A percentile compares a stretch with the other conserved stretches of the same genome.
These are phyloP conservation scores for Cladosporium austrohemisphaericum DNA, from an alignment of 2,329 filamentous ascomycete species.

Conservation along the genomic window DNA sequence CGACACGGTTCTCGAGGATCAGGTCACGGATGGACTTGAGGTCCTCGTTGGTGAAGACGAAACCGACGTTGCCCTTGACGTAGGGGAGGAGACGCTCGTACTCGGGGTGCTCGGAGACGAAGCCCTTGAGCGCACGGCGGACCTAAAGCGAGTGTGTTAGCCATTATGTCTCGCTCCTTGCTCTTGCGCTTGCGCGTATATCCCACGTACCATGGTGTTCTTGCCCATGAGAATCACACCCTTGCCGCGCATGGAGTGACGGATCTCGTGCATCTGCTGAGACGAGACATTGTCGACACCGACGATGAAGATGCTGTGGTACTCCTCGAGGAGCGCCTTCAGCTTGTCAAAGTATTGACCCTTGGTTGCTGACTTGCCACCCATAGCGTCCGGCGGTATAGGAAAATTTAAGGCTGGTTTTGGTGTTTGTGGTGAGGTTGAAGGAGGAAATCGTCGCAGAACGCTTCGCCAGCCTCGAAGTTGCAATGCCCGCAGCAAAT, in stretches of 20 bases:
- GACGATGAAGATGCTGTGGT: constrained; percentile 91
- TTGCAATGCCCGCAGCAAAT: constrained; percentile 8
- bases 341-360: constrained; percentile 99
- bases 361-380: constrained; percentile 82
- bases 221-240: constrained; percentile 99
- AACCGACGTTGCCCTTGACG: constrained; percentile 97
- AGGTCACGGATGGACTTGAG: constrained; percentile 90
- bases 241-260: constrained; percentile 81
- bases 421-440: constrained; percentile 11
- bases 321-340: constrained; percentile 92
- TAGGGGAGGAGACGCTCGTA: constrained; percentile 96
- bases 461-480: constrained; percentile 1
- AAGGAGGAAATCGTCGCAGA: constrained; percentile 1
- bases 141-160: constrained; percentile 52
- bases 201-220: constrained; percentile 88
- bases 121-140: constrained; percentile 95
- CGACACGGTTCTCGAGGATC: constrained; percentile 95
- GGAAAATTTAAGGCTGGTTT: constrained; percentile 30
- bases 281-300: constrained; percentile 93
- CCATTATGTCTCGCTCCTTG: constrained; percentile 3
- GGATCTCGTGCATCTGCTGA: constrained; percentile 99
- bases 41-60: constrained; percentile 98
- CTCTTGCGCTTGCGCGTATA: not conserved
- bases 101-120: constrained; percentile 85
- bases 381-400: constrained; percentile 37